A percentile compares a stretch with the other conserved stretches of the same genome.
phyloP scores from a whole-genome alignment of 1,139 yeast genomes.

The Debaryomyces singareniensis region DNA sequence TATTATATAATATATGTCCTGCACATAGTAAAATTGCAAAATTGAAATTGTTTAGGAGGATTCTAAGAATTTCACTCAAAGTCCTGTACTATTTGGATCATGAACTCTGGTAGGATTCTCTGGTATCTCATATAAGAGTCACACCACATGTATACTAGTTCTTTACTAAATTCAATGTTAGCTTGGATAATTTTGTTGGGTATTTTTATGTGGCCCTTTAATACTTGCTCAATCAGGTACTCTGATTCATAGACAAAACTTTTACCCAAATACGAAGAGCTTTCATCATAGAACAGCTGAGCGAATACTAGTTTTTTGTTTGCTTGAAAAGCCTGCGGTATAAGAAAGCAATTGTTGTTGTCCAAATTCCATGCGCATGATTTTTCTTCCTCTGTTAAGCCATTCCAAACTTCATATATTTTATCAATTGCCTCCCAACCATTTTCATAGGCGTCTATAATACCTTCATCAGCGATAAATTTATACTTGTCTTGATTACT shows the following conservation, averaged over 20 bases:
- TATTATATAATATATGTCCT: no score
- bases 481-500: slow-evolving; percentile 10
- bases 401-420: slow-evolving; percentile 8
- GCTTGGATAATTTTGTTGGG: slow-evolving; percentile 8
- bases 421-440: slow-evolving; percentile 17
- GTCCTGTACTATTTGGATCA: slow-evolving; percentile 5
- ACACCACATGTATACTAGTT: slow-evolving; percentile 17
- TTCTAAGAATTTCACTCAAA: background rate
- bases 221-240: slow-evolving; percentile 12
- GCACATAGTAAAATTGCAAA: no score
- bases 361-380: slow-evolving; percentile 14
- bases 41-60: no score
- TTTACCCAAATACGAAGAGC: slow-evolving; percentile 5
- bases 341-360: slow-evolving; percentile 11
- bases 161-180: slow-evolving; percentile 12
- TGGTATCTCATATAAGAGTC: slow-evolving; percentile 12
- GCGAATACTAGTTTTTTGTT: slow-evolving; percentile 9
- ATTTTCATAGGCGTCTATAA: slow-evolving; percentile 13
- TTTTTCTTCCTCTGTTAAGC: slow-evolving; percentile 9
- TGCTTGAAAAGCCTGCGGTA: slow-evolving; percentile 17
- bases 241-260: slow-evolving; percentile 11
- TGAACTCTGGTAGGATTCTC: slow-evolving; percentile 6
- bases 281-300: slow-evolving; percentile 17
- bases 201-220: slow-evolving; percentile 14
- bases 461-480: slow-evolving; percentile 8